Conservation (phyloP, 31 red algal genomes). For the Asparagopsis taxiformis region DNA sequence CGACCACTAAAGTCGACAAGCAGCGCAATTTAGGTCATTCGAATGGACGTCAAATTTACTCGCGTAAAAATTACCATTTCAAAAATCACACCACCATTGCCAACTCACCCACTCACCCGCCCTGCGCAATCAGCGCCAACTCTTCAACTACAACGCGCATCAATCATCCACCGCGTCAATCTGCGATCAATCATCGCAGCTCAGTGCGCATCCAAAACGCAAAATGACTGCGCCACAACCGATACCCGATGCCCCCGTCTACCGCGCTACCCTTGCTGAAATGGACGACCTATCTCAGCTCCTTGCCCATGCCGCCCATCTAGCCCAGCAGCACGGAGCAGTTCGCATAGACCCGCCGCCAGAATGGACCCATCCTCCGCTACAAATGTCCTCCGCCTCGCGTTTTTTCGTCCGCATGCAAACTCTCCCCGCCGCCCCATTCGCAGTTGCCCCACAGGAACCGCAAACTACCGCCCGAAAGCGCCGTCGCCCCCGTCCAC, state of each 20-base stretch:
- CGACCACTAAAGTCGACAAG: too few species aligned
- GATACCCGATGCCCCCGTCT: neutral
- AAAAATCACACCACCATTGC: neutral
- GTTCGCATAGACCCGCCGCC: slow-evolving; percentile 29
- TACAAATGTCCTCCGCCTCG: slow-evolving; percentile 17
- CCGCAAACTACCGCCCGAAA: too few species aligned
- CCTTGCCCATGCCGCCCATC: slow-evolving; percentile 8
- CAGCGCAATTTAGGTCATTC: too few species aligned
- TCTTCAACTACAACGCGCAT: too few species aligned
- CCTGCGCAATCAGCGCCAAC: neutral
- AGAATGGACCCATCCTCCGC: slow-evolving; percentile 26
- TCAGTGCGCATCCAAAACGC: too few species aligned
- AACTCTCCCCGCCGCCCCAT: slow-evolving; percentile 32
- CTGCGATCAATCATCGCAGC: too few species aligned
- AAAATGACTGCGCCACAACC: neutral
- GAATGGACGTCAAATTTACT: too few species aligned
- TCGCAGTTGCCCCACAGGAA: slow-evolving; percentile 6
- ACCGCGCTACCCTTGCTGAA: slow-evolving; percentile 18
- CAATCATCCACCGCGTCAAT: too few species aligned
- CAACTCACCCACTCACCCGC: neutral
- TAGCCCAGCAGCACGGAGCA: slow-evolving; percentile 21
- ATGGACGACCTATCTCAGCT: slow-evolving; percentile 33
- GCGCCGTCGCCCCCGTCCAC: too few species aligned
- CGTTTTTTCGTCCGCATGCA: slow-evolving; percentile 48
- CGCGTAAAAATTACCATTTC: too few species aligned